Conservation (phyloP, 257 asterid species). For the Lycium barbarum region DNA sequence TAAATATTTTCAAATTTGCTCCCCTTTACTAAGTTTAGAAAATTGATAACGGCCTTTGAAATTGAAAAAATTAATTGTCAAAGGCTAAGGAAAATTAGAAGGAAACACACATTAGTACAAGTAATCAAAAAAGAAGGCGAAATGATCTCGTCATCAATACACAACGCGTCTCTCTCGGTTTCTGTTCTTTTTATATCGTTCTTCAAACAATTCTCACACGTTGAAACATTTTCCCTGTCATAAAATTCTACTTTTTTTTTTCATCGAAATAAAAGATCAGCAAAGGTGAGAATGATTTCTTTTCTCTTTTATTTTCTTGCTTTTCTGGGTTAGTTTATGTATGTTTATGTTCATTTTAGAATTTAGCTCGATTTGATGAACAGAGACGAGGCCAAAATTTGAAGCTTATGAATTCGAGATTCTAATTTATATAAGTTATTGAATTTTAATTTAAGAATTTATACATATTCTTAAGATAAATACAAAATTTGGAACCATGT, state of each 20-base stretch:
- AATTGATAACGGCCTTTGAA: not conserved
- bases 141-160: not conserved
- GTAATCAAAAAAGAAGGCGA: not conserved
- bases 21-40: not conserved
- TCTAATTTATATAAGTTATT: too few species aligned
- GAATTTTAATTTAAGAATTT: too few species aligned
- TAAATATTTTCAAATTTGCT: not conserved
- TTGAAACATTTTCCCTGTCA: not conserved
- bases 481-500: too few species aligned
- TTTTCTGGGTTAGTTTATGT: not conserved
- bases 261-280: not conserved
- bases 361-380: too few species aligned
- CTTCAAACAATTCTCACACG: not conserved
- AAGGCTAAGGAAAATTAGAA: not conserved
- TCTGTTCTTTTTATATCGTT: not conserved
- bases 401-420: too few species aligned
- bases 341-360: not conserved
- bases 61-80: not conserved
- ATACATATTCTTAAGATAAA: too few species aligned
- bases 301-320: not conserved
- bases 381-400: too few species aligned
- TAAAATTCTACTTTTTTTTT: not conserved
- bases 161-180: not conserved
- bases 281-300: constrained; percentile 20
- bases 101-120: not conserved